Percentiles rank a stretch among this genome's conserved stretches.
These are phyloP conservation scores for Termitomyces sp. DNA, from an alignment of 1,284 basidiomycete genomes.

Conservation along the genomic window DNA sequence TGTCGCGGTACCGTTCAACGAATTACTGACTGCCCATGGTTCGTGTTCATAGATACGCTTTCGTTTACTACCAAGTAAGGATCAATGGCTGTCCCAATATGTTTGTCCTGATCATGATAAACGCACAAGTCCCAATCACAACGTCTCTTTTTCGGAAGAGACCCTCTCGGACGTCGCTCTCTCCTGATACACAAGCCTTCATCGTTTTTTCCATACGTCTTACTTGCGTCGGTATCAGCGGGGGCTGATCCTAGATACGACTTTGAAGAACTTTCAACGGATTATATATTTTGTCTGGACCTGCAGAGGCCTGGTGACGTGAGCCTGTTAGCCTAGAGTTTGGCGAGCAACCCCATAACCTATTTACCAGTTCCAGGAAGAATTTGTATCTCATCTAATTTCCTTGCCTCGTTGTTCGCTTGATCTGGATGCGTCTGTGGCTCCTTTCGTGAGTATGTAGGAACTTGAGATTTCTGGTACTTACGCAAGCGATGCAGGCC, in stretches of 20 bases:
- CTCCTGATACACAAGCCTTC: constrained; percentile 67
- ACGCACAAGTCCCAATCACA: constrained; percentile 36
- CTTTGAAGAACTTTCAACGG: constrained; percentile 63
- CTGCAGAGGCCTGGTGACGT: constrained; percentile 20
- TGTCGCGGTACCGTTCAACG: constrained; percentile 17
- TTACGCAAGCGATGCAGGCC: constrained; percentile 33
- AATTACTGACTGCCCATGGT: background rate
- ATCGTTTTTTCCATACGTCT: constrained; percentile 41
- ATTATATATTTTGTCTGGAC: constrained; percentile 51
- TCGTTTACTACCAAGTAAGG: constrained; percentile 73
- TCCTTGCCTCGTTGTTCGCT: constrained; percentile 25
- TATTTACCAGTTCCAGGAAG: constrained; percentile 5
- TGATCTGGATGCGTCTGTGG: constrained; percentile 3
- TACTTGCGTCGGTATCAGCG: constrained; percentile 65
- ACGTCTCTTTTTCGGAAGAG: constrained; percentile 75
- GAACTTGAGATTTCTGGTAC: background rate
- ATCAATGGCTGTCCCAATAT: background rate
- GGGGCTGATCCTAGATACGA: constrained; percentile 39
- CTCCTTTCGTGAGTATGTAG: constrained; percentile 24
- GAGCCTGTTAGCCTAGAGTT: background rate
- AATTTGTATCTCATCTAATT: constrained; percentile 2
- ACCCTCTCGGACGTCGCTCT: constrained; percentile 89
- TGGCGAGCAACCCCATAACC: background rate
- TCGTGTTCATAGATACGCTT: constrained; percentile 62
- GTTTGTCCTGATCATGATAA: constrained; percentile 8